phyloP scores from a whole-genome alignment of 805 yeast genomes.

The Tetrapisispora taiwanensis region DNA sequence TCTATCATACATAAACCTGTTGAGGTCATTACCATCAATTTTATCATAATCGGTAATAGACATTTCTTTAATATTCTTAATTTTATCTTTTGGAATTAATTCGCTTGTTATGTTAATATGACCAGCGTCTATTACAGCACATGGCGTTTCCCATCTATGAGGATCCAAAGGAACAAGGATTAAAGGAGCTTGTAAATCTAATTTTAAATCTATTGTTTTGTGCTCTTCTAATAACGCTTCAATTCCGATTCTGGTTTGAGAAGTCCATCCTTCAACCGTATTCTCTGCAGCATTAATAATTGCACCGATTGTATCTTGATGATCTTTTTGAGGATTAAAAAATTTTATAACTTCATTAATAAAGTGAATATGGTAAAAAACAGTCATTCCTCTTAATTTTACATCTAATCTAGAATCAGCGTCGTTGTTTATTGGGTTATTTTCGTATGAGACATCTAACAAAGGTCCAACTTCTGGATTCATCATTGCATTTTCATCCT shows the following conservation, averaged over 20 bases:
- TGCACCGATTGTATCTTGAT: conserved; percentile 80
- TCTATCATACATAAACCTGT: conserved; percentile 80
- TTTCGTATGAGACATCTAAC: conserved; percentile 72
- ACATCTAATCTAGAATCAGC: conserved; percentile 75
- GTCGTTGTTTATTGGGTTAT: conserved; percentile 70
- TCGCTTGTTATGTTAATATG: conserved; percentile 79
- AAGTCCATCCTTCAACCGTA: conserved; percentile 81
- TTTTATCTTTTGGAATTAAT: conserved; percentile 56
- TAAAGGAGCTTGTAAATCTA: conserved; percentile 90
- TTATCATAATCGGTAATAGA: conserved; percentile 62
- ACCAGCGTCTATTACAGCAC: conserved; percentile 91
- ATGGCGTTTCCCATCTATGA: conserved; percentile 70
- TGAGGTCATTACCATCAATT: conserved; percentile 36
- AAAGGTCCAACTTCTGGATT: conserved; percentile 39
- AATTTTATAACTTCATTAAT: conserved; percentile 65
- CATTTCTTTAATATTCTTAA: conserved; percentile 60
- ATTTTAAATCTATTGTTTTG: conserved; percentile 72
- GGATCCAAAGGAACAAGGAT: conserved; percentile 80
- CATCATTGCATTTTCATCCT: background rate
- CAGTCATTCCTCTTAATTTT: conserved; percentile 75
- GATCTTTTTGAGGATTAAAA: conserved; percentile 79
- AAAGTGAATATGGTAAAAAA: conserved; percentile 79
- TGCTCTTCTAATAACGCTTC: conserved; percentile 93
- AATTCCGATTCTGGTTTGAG: conserved; percentile 82
- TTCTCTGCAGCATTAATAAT: conserved; percentile 91